phyloP scores from a whole-genome alignment of 306 rosid genomes.

The Gastrolobium villosum region DNA sequence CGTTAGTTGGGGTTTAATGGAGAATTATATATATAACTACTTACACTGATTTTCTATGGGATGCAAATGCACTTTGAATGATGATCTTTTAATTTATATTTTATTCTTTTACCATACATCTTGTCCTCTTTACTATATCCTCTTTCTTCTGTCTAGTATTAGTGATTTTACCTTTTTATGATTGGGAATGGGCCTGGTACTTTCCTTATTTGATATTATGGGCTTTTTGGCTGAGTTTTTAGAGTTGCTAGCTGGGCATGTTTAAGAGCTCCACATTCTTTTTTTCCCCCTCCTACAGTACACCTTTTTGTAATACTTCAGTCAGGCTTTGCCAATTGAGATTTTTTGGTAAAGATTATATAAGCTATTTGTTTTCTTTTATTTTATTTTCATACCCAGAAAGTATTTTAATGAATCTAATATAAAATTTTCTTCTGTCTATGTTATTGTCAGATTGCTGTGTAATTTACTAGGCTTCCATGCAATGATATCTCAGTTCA shows the following conservation, averaged over 20 bases:
- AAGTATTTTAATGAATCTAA: neutral
- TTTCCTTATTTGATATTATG: neutral
- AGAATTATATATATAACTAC: neutral
- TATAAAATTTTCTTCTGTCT: constrained; percentile 25
- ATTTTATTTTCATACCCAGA: constrained; percentile 5
- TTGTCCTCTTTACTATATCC: neutral
- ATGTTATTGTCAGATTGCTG: constrained; percentile 38
- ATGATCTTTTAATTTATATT: constrained; percentile 15
- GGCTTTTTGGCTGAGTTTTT: neutral
- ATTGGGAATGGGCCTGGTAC: neutral
- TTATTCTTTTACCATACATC: neutral
- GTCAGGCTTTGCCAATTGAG: constrained; percentile 10
- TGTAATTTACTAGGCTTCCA: constrained; percentile 33
- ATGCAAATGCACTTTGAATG: constrained; percentile 4
- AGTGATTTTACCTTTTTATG: neutral
- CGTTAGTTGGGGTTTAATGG: no score
- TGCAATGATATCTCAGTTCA: constrained; percentile 24
- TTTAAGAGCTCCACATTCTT: neutral
- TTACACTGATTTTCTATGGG: neutral
- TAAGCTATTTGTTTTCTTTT: neutral
- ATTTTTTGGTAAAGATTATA: neutral
- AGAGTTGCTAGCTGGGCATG: neutral
- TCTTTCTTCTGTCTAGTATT: neutral
- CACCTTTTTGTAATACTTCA: neutral
- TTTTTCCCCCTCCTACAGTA: neutral